Percentiles rank a stretch among this genome's conserved stretches.
These are phyloP conservation scores for Torrubiellomyces zombiae DNA, from an alignment of 2,329 filamentous ascomycete genomes.

Conservation along the genomic window DNA sequence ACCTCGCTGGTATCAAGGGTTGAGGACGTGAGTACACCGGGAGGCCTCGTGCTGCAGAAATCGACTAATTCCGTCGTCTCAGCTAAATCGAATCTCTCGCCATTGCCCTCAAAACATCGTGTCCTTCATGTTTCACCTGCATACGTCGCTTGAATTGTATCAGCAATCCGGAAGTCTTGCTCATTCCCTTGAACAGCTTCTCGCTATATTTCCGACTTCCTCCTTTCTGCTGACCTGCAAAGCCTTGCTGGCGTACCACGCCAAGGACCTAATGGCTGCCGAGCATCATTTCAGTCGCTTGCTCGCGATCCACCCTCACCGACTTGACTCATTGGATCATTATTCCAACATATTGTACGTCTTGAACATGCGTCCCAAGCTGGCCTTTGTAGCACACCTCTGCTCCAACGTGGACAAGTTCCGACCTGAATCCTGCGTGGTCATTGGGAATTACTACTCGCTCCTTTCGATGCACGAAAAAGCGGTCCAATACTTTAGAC, in stretches of 20 bases:
- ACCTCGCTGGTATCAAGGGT: constrained; percentile 60
- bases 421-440: constrained; percentile 88
- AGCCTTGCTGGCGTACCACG: constrained; percentile 77
- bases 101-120: constrained; percentile 80
- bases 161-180: constrained; percentile 65
- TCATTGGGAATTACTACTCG: constrained; percentile 95
- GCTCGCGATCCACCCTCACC: constrained; percentile 54
- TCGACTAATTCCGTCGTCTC: constrained; percentile 9
- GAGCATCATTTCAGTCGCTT: constrained; percentile 60
- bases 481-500: constrained; percentile 92
- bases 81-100: constrained; percentile 56
- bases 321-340: constrained; percentile 81
- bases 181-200: constrained; percentile 57
- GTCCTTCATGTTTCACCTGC: constrained; percentile 83
- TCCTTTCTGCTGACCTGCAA: constrained; percentile 83
- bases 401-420: constrained; percentile 90
- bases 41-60: too few species aligned
- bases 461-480: constrained; percentile 92
- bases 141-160: constrained; percentile 82
- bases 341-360: constrained; percentile 98
- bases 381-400: constrained; percentile 82
- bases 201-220: constrained; percentile 71
- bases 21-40: constrained; percentile 51
- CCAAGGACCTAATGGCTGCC: constrained; percentile 58
- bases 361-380: constrained; percentile 69